phyloP scores from a whole-genome alignment of 2,329 filamentous ascomycete species.

The Aspergillus eucalypticola region DNA sequence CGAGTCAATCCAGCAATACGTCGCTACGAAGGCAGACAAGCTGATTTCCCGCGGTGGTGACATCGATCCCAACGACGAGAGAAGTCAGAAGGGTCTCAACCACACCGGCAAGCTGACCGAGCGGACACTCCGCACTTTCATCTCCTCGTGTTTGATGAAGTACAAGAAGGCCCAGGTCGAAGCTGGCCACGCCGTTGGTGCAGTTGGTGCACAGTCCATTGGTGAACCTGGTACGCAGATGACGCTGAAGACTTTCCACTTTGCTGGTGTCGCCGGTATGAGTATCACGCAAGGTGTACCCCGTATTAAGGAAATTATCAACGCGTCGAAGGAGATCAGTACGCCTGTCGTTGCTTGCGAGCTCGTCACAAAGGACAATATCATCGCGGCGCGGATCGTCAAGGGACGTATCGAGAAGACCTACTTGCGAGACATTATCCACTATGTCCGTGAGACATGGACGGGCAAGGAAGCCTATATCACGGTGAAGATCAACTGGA shows the following conservation, averaged over 20 bases:
- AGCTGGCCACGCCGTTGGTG: constrained; percentile 92
- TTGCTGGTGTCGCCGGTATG: constrained; percentile 99
- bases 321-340: constrained; percentile 89
- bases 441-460: constrained; percentile 86
- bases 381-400: constrained; percentile 82
- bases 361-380: constrained; percentile 71
- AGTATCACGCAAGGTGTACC: constrained; percentile 99
- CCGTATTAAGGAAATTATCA: constrained; percentile 99
- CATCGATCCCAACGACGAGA: constrained; percentile 29
- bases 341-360: constrained; percentile 91
- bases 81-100: constrained; percentile 51
- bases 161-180: constrained; percentile 90
- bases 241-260: constrained; percentile 99
- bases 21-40: constrained; percentile 63
- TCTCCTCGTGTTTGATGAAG: constrained; percentile 80
- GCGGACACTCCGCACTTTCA: constrained; percentile 71
- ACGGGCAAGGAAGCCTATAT: constrained; percentile 73
- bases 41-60: constrained; percentile 49
- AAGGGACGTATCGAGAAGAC: constrained; percentile 96
- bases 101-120: constrained; percentile 82
- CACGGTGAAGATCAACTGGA: constrained; percentile 76
- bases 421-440: constrained; percentile 76
- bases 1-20: constrained; percentile 71
- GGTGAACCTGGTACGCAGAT: constrained; percentile 98
- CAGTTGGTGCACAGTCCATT: constrained; percentile 95